Evolutionary conservation across 768 basidiomycete genomes (phyloP), one percentile per base, ranked within the genome.

Genomic region (Tricholoma hemisulphureum): DNA sequence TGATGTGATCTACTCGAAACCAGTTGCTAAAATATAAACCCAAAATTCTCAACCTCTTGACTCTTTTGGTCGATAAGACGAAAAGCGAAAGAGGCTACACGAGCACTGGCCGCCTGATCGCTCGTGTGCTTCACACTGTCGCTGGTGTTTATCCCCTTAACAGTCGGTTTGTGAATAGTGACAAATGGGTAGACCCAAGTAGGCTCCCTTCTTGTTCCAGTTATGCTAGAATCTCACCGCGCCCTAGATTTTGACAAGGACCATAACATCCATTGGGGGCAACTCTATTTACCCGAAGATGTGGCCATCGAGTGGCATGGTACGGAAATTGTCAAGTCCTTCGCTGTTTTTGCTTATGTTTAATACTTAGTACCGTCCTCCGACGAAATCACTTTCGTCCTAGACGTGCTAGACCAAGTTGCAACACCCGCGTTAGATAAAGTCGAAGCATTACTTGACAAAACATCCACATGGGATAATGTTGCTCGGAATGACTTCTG

Each of bases 261-360:
- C 46, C 87, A 90, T 62, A 84, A 81, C 58, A 72, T 77, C 10
- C 80, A 83, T 45, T 97, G 95, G 95, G 95, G 95, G 7, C 82
- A 81, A 50, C 73, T 91, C 28, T 92, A 88, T 71, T 84, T 89
- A 56, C 75, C 88, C 4, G 78, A 87, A 64, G 91, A 97, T 55
- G 87, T 95, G 51, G 80, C 84, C 56, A 81, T 95, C 32, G 86
- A 92, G 58, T 98, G 95, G 95, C 95, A 96, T 69, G 83, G 89
- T 89, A 65, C 46, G 79, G 64, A 23, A 32, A 41, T 37, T 26
- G 9, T 46, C 23, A 9, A 26, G 29, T 45, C 6, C 48, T 8
- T 29, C 16, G 21, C 31, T 32, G 21, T 23, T 3, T 4, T 46
- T 24, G 51, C 58, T 58, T 39, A 60, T 53, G 69, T 21, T 63